Evolutionary conservation across 441 rosid species (phyloP).

Genomic region (Populus tomentosa): DNA sequence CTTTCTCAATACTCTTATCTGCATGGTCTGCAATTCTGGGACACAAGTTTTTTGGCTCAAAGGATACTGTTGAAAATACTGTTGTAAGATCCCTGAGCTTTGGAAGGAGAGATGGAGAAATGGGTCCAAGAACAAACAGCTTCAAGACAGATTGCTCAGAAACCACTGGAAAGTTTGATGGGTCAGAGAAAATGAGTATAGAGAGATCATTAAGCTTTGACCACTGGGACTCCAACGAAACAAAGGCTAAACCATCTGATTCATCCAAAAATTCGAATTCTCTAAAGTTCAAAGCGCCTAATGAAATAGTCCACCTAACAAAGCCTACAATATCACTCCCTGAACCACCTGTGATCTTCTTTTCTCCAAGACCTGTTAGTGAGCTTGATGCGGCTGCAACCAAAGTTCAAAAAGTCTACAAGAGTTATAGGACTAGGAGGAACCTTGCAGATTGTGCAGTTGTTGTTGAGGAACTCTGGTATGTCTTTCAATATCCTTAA

Average conservation of each 20-base stretch:
- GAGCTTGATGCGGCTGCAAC: conserved; percentile 68
- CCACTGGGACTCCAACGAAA: conserved; percentile 23
- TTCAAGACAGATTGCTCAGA: conserved; percentile 22
- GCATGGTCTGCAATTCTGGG: conserved; percentile 27
- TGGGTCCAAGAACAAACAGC: conserved; percentile 13
- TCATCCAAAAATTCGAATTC: conserved; percentile 5
- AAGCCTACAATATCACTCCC: conserved; percentile 36
- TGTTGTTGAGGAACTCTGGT: conserved; percentile 65
- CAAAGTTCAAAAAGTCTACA: conserved; percentile 58
- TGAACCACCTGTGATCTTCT: conserved; percentile 23
- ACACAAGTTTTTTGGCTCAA: conserved; percentile 18
- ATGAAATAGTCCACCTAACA: conserved; percentile 7
- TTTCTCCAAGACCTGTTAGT: conserved; percentile 44
- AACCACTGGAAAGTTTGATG: conserved; percentile 3
- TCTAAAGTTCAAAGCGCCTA: background rate
- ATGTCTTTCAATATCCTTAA: conserved; percentile 10
- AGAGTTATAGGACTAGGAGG: conserved; percentile 62
- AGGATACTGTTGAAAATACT: conserved; percentile 13
- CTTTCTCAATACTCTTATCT: conserved; percentile 29
- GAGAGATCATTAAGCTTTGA: conserved; percentile 26
- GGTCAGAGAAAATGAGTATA: background rate
- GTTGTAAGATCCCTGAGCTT: conserved; percentile 18
- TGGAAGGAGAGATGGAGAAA: conserved; percentile 8
- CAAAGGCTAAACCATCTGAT: conserved; percentile 3
- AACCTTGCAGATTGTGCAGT: conserved; percentile 72